These are phyloP conservation scores for Bipolaris cookei DNA, from an alignment of 2,329 filamentous ascomycete species.

Conservation along the genomic window DNA sequence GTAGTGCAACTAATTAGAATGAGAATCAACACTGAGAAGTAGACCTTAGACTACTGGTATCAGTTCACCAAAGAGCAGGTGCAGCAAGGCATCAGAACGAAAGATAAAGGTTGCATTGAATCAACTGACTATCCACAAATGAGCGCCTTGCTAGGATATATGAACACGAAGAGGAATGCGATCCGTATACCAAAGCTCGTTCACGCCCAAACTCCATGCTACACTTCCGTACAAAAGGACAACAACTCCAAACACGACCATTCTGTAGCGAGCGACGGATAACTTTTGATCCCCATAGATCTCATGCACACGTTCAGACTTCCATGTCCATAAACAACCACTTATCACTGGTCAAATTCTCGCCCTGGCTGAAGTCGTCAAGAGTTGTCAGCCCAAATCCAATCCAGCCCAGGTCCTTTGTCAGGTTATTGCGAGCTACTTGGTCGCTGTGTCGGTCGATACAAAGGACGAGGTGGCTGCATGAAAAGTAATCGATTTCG, in stretches of 20 bases:
- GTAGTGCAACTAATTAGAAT: neutral
- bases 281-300: neutral
- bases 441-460: constrained; percentile 73
- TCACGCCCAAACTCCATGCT: constrained; percentile 11
- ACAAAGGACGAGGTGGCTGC: constrained; percentile 79
- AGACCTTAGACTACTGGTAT: neutral
- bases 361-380: constrained; percentile 70
- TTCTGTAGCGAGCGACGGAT: constrained; percentile 7
- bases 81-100: neutral
- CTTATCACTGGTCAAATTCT: constrained; percentile 69
- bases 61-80: too few relatives aligned
- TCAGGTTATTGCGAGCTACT: constrained; percentile 69
- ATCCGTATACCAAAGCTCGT: constrained; percentile 1
- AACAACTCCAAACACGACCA: neutral
- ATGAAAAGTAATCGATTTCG: constrained; percentile 72
- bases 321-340: constrained; percentile 94
- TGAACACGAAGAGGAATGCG: constrained; percentile 1
- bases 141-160: constrained; percentile 8
- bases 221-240: neutral
- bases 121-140: neutral
- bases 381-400: constrained; percentile 85
- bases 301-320: constrained; percentile 56
- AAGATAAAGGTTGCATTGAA: constrained; percentile 4
- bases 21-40: neutral
- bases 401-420: constrained; percentile 89